Conservation (phyloP, 306 rosid species). For the Quercus glauca region DNA sequence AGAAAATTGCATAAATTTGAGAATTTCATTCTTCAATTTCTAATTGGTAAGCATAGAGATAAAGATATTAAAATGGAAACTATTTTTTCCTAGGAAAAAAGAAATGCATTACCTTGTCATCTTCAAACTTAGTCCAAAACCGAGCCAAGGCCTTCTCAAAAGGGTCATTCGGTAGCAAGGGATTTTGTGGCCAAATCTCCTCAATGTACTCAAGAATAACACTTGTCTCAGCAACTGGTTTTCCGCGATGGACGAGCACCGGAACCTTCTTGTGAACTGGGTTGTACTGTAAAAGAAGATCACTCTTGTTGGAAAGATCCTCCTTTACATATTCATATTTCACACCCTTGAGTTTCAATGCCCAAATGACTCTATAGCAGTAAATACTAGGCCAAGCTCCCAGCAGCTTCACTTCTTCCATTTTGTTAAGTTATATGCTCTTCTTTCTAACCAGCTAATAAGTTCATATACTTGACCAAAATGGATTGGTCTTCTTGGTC, state of each 20-base stretch:
- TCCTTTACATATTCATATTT: constrained; percentile 41
- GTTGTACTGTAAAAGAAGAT: constrained; percentile 35
- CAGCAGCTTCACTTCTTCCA: constrained; percentile 22
- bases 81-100: too few species aligned
- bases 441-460: neutral
- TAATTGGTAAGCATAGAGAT: too few species aligned
- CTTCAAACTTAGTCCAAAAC: constrained; percentile 27
- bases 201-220: constrained; percentile 51
- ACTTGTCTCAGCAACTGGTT: constrained; percentile 39
- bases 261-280: constrained; percentile 50
- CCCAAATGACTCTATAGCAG: constrained; percentile 42
- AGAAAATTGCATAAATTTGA: neutral
- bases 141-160: constrained; percentile 29
- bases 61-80: too few species aligned
- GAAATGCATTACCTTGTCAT: constrained; percentile 29
- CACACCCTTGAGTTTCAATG: constrained; percentile 45
- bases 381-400: constrained; percentile 1
- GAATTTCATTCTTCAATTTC: neutral
- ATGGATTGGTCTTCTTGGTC: neutral
- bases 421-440: neutral
- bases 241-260: constrained; percentile 46
- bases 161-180: constrained; percentile 30
- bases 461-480: neutral
- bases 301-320: constrained; percentile 42
- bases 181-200: constrained; percentile 33